Evolutionary conservation across 2,329 filamentous ascomycete genomes (phyloP).

Genomic region (Aspergillus sp.): DNA sequence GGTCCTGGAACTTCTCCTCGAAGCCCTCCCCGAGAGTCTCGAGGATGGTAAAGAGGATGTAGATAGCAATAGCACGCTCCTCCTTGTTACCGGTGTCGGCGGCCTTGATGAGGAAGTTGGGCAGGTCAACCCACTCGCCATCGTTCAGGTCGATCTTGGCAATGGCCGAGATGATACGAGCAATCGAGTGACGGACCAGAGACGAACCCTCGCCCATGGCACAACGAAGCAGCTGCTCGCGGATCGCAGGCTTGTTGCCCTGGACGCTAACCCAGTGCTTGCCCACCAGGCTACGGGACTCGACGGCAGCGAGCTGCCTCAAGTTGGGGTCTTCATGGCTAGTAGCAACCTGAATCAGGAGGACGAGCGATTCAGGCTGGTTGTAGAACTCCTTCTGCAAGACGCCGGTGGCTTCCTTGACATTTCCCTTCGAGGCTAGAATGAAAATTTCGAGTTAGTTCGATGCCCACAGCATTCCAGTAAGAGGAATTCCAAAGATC

Average conservation of each 20-base stretch:
- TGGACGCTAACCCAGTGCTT: constrained; percentile 81
- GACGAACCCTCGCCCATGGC: constrained; percentile 74
- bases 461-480: not conserved
- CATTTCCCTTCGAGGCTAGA: constrained; percentile 77
- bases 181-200: constrained; percentile 77
- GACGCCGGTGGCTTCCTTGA: constrained; percentile 84
- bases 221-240: constrained; percentile 77
- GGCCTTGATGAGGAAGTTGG: constrained; percentile 73
- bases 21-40: constrained; percentile 85
- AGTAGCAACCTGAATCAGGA: constrained; percentile 82
- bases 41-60: constrained; percentile 86
- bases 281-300: constrained; percentile 73
- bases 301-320: constrained; percentile 86
- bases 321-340: constrained; percentile 67
- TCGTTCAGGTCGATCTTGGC: constrained; percentile 82
- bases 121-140: constrained; percentile 78
- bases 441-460: not conserved
- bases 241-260: constrained; percentile 71
- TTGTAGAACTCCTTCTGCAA: constrained; percentile 93
- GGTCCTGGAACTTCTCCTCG: constrained; percentile 70
- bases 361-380: constrained; percentile 74
- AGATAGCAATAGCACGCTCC: constrained; percentile 85
- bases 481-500: not conserved
- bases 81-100: constrained; percentile 68
- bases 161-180: constrained; percentile 81